Conservation (phyloP, 2,329 filamentous ascomycete genomes). For the Furcasterigmium furcatum region DNA sequence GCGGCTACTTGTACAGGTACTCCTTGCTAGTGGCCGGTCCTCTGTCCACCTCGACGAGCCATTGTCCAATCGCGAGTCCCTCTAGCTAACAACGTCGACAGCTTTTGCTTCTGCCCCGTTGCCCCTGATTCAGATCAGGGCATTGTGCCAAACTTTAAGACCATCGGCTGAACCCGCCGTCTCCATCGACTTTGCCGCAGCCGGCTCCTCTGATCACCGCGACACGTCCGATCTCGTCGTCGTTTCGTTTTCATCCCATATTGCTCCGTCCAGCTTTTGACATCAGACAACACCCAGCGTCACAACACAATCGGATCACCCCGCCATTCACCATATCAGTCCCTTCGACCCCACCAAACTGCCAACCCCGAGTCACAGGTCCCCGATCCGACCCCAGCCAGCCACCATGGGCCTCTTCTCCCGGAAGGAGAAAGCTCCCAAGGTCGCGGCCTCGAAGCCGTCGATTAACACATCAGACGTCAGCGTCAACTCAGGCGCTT, state of each 20-base stretch:
- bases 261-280: background rate
- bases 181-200: background rate
- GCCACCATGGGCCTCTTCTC: slow-evolving; percentile 54
- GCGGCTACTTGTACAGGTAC: no score
- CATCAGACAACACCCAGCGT: background rate
- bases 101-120: background rate
- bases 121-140: background rate
- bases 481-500: slow-evolving; percentile 49
- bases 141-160: background rate
- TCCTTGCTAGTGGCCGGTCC: no score
- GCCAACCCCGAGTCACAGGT: background rate
- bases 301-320: background rate
- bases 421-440: slow-evolving; percentile 48
- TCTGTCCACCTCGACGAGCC: no score
- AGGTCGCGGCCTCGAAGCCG: slow-evolving; percentile 27
- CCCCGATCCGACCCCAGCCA: background rate
- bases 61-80: background rate
- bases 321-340: background rate
- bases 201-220: background rate
- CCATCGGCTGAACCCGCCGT: background rate
- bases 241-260: background rate
- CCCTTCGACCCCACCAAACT: slow-evolving; percentile 2
- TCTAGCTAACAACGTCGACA: background rate
- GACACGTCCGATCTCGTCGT: background rate
- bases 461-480: slow-evolving; percentile 40